These are phyloP conservation scores for Leccinum boreale DNA, from an alignment of 768 basidiomycete species.

Conservation along the genomic window DNA sequence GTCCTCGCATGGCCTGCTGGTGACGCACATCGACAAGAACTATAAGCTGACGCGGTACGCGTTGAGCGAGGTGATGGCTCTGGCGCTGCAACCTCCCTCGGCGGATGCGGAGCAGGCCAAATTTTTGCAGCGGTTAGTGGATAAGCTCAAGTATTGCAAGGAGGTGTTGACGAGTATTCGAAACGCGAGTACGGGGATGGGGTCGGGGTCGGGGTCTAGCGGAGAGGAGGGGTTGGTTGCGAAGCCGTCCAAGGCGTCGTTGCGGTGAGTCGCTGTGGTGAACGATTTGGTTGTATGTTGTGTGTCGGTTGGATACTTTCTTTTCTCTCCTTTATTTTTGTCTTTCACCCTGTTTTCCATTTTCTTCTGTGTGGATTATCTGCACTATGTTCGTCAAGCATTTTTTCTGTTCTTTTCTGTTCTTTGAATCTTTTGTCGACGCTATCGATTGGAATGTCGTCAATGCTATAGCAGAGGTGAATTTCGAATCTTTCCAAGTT, in stretches of 20 bases:
- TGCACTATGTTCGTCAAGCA: no score
- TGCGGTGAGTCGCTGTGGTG: conserved; percentile 1
- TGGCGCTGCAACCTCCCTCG: conserved; percentile 39
- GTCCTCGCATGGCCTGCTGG: conserved; percentile 69
- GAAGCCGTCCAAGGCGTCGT: conserved; percentile 21
- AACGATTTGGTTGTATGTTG: no score
- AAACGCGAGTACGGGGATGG: conserved; percentile 48
- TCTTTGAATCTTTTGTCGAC: no score
- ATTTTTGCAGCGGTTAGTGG: conserved; percentile 61
- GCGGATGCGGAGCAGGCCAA: conserved; percentile 56
- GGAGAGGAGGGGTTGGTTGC: conserved; percentile 10
- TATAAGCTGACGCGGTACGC: conserved; percentile 74
- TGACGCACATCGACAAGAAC: conserved; percentile 91
- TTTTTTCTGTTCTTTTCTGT: no score
- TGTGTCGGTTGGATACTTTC: background rate
- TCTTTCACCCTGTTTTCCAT: background rate
- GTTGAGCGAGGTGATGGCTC: conserved; percentile 66
- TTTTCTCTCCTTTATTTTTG: background rate
- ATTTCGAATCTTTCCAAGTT: background rate
- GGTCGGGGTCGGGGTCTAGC: conserved; percentile 17
- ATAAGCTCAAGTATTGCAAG: conserved; percentile 83
- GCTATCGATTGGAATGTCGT: background rate
- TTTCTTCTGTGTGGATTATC: background rate
- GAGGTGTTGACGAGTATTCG: conserved; percentile 75
- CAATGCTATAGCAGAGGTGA: background rate